Conservation (phyloP, 192 early-diverging fungal genomes). For the Coemansia sp. region DNA sequence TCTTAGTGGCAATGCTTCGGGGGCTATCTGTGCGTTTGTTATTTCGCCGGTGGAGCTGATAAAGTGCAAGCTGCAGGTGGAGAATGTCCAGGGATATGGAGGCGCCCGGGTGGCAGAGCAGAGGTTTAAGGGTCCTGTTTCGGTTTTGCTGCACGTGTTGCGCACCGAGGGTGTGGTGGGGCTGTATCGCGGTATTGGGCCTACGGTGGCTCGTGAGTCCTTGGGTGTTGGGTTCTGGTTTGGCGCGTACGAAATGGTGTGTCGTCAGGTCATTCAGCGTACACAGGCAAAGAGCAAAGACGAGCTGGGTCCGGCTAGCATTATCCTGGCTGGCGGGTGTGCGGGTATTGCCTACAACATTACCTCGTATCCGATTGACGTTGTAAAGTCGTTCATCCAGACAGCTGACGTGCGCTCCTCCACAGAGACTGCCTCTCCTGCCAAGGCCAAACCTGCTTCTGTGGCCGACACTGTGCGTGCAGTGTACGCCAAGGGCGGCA, state of each 20-base stretch:
- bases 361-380: conserved; percentile 88
- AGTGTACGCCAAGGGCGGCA: conserved; percentile 73
- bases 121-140: conserved; percentile 53
- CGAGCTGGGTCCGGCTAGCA: conserved; percentile 64
- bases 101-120: conserved; percentile 2
- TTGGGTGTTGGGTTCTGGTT: conserved; percentile 97
- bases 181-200: conserved; percentile 44
- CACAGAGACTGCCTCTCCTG: background rate
- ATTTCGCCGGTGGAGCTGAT: conserved; percentile 94
- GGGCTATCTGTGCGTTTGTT: conserved; percentile 80
- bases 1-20: conserved; percentile 79
- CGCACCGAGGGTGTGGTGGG: conserved; percentile 53
- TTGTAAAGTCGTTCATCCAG: conserved; percentile 92
- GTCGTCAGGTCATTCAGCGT: conserved; percentile 50
- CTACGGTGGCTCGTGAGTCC: conserved; percentile 82
- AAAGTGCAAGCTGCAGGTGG: conserved; percentile 96
- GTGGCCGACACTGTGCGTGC: conserved; percentile 58
- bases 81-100: conserved; percentile 53
- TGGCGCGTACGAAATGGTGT: conserved; percentile 84
- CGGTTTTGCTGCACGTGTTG: conserved; percentile 55
- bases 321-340: conserved; percentile 85
- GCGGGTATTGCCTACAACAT: conserved; percentile 90
- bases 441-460: conserved; percentile 45
- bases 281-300: conserved; percentile 54
- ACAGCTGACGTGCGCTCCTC: conserved; percentile 59